These are phyloP conservation scores for Termitomyces titanicus DNA, from an alignment of 768 basidiomycete species.

Conservation along the genomic window DNA sequence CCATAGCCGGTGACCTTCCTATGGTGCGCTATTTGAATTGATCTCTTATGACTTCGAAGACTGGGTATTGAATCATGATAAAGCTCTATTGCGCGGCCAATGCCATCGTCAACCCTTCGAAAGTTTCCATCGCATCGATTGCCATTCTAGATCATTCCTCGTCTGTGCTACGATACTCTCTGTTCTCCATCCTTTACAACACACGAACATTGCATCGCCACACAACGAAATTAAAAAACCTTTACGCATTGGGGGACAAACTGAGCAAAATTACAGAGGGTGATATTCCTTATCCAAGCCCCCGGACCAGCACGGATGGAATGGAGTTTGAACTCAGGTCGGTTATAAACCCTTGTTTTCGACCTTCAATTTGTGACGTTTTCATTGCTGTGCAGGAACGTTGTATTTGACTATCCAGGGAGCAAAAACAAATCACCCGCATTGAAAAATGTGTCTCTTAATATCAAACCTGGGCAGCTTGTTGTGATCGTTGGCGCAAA, in stretches of 20 bases:
- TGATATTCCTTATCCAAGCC: constrained; percentile 19
- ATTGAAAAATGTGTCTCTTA: constrained; percentile 37
- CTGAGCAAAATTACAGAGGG: constrained; percentile 24
- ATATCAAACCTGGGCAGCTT: constrained; percentile 42
- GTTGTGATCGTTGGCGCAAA: constrained; percentile 58
- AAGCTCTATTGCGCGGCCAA: constrained; percentile 35
- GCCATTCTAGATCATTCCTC: constrained; percentile 39
- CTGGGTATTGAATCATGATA: not conserved
- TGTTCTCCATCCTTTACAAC: constrained; percentile 17
- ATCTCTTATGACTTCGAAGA: not conserved
- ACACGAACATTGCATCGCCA: constrained; percentile 19
- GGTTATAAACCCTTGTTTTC: not conserved
- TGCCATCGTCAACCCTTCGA: constrained; percentile 27
- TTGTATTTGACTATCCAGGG: constrained; percentile 52
- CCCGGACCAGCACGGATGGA: constrained; percentile 15
- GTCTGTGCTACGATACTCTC: constrained; percentile 20
- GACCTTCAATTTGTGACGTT: not conserved
- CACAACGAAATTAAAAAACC: constrained; percentile 24
- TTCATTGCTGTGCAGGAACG: constrained; percentile 31
- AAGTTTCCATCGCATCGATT: constrained; percentile 35
- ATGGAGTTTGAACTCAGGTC: constrained; percentile 29
- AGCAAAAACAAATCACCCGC: constrained; percentile 30
- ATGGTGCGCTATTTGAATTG: constrained; percentile 20
- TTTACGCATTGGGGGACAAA: constrained; percentile 25
- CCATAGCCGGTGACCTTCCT: constrained; percentile 25